These are phyloP conservation scores for Quercus dentata DNA, from an alignment of 306 rosid genomes.

Conservation along the genomic window DNA sequence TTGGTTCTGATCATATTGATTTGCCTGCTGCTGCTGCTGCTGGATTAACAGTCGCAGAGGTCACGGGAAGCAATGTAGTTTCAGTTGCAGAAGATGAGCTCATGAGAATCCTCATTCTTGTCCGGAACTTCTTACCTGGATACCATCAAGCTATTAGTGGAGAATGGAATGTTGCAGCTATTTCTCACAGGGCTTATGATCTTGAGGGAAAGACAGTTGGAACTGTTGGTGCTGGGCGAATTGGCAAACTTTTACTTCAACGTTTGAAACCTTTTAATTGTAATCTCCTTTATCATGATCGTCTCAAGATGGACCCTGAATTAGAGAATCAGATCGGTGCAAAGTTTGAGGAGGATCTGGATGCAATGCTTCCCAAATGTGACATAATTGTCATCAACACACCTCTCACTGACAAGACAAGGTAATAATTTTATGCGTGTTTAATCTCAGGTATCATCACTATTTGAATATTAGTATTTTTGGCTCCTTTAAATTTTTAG, in stretches of 20 bases:
- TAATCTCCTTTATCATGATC: conserved; percentile 84
- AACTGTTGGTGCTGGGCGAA: conserved; percentile 86
- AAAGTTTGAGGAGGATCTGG: conserved; percentile 85
- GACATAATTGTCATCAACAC: conserved; percentile 85
- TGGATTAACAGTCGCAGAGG: conserved; percentile 92
- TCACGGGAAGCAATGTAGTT: conserved; percentile 89
- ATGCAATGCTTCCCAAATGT: conserved; percentile 94
- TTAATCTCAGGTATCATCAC: neutral
- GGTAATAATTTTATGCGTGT: conserved; percentile 31
- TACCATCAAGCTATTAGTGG: conserved; percentile 68
- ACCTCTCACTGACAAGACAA: conserved; percentile 88
- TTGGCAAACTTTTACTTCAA: conserved; percentile 83
- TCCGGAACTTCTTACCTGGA: conserved; percentile 85
- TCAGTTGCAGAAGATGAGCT: conserved; percentile 98
- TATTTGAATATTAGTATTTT: neutral
- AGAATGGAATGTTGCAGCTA: conserved; percentile 96
- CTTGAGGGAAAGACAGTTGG: conserved; percentile 94
- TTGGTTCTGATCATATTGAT: conserved; percentile 92
- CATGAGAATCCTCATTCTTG: conserved; percentile 84
- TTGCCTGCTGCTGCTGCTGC: conserved; percentile 93
- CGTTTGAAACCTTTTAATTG: conserved; percentile 91
- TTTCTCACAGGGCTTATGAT: conserved; percentile 85
- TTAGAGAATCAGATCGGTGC: conserved; percentile 81
- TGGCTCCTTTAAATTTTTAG: neutral
- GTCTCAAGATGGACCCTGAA: conserved; percentile 63